A percentile compares a stretch with the other conserved stretches of the same genome.
Evolutionary conservation across 805 yeast genomes (phyloP).

Genomic region (Ogataea glucozyma): DNA sequence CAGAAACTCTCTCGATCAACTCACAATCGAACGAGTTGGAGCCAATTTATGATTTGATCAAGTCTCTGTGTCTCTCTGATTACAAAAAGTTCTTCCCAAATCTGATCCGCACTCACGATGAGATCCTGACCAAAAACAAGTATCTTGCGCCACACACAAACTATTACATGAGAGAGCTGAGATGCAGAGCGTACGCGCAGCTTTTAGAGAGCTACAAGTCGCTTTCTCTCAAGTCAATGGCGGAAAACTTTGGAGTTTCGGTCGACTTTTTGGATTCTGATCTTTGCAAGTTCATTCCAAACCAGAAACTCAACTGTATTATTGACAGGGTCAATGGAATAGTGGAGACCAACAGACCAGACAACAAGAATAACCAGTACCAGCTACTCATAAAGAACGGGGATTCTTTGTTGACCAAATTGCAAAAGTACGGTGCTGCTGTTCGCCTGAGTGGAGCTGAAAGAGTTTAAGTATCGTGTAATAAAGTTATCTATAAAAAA

Average conservation of each 20-base stretch:
- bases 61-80: conserved; percentile 85
- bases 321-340: conserved; percentile 95
- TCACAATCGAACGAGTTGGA: conserved; percentile 70
- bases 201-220: conserved; percentile 92
- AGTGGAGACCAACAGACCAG: conserved; percentile 94
- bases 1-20: conserved; percentile 82
- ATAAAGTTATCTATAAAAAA: neutral
- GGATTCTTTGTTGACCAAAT: conserved; percentile 85
- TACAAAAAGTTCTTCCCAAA: conserved; percentile 77
- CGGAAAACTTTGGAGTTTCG: conserved; percentile 87
- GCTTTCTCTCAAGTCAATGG: conserved; percentile 88
- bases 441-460: conserved; percentile 94
- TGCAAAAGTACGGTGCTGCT: conserved; percentile 97
- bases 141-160: conserved; percentile 78
- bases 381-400: conserved; percentile 88
- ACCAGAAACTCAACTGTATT: conserved; percentile 90
- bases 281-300: conserved; percentile 87
- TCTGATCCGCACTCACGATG: conserved; percentile 74
- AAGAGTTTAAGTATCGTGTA: conserved; percentile 39
- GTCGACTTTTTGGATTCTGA: conserved; percentile 85
- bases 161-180: conserved; percentile 85
- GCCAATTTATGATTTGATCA: conserved; percentile 80
- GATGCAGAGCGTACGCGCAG: conserved; percentile 94
- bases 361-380: conserved; percentile 92
- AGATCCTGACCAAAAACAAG: conserved; percentile 61